These are phyloP conservation scores for Podaxis sp. DNA, from an alignment of 768 basidiomycete genomes.

Conservation along the genomic window DNA sequence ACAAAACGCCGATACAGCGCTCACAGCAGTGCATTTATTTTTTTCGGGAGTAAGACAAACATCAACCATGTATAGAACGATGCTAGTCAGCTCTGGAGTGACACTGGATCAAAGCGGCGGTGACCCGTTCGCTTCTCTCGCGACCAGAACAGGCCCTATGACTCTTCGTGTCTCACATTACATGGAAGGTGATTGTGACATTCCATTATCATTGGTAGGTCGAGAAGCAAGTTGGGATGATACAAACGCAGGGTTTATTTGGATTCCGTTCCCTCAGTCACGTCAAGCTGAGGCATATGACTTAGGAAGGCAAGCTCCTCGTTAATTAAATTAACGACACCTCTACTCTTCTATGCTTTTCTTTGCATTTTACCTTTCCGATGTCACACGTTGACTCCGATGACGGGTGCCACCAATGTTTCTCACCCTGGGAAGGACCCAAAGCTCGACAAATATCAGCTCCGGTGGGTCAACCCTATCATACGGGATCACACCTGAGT, in stretches of 20 bases:
- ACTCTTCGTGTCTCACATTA: background rate
- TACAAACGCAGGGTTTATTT: background rate
- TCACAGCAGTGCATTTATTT: background rate
- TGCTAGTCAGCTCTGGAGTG: background rate
- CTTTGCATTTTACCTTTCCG: background rate
- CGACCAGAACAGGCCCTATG: background rate
- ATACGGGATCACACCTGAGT: background rate
- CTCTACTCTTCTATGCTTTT: background rate
- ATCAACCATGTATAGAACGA: background rate
- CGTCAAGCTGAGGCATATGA: background rate
- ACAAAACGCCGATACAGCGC: background rate
- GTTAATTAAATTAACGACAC: background rate
- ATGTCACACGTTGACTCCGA: background rate
- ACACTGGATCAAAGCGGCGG: background rate
- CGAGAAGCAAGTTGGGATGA: background rate
- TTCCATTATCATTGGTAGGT: background rate
- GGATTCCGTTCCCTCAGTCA: background rate
- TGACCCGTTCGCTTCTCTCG: slow-evolving; percentile 1
- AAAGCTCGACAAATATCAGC: background rate
- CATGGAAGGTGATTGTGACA: background rate
- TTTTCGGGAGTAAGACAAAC: background rate
- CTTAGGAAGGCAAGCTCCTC: background rate
- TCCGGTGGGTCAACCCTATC: background rate
- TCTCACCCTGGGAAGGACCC: background rate
- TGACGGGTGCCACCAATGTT: background rate